Base-by-base conservation (phyloP, 768 basidiomycete species). In the Auricularia cornea region DNA sequence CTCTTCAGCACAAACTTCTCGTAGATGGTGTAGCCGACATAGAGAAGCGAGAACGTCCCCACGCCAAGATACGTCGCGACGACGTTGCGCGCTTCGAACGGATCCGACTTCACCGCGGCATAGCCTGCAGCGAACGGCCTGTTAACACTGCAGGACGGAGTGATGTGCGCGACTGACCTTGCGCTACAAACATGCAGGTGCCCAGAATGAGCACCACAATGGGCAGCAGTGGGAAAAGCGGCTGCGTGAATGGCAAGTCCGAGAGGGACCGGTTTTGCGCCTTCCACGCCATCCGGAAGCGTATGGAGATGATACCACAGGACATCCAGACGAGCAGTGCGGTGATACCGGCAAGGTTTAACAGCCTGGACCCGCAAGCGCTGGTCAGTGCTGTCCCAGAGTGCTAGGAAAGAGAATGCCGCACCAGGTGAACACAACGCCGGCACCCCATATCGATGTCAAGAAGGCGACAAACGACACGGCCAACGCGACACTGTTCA, bases 321-420 rank as follows among this genome's bases (percentile, higher is more conserved):
- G 82, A 80, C 29, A 79, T 81, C 87, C 88, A 89, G 48, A 86
- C 84, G 64, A 89, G 79, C 59, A 89, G 75, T 2, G 85, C 83
- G 1, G 83, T 86, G 54, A 89, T 83, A 48, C 87, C 86, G 8
- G 83, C 84, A 60, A 88, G 74, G 66, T 86, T 84, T 59, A 86
- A 74, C 11, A 88, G 75, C 87, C 54, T 57, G 54, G 0, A 57
- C 4, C 38, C 38, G 11, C 44, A 38, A 6, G 11, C 44, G 20
- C 11, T 18, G 20, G 23, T 18, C 44, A 23, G 44, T 6, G 20
- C 71, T 70, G 61, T 32, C 32, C 20, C 18, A n/a, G n/a, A n/a
- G n/a, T n/a, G 23, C 8, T 57, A n/a, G n/a, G 11, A 29, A 30
- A 26, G 16, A 1, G 35, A 38, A 8, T 14, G 35, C 10, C 44